Percentiles rank a stretch among this genome's conserved stretches.
Conservation (phyloP, 805 yeast genomes). For the Candida arabinofermentans region DNA sequence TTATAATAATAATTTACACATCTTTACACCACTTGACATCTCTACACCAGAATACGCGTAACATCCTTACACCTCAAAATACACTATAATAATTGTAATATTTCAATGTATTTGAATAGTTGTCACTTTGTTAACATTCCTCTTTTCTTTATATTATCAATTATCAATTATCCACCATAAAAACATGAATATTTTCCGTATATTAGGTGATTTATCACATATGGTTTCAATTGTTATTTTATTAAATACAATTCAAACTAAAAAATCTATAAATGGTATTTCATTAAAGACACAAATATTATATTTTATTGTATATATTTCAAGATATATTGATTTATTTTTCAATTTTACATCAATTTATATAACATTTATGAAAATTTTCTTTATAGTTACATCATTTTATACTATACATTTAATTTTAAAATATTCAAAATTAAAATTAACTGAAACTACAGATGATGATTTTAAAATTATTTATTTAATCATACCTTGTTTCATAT, state of each 20-base stretch:
- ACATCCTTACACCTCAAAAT: no score
- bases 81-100: no score
- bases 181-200: constrained; percentile 42
- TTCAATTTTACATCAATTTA: constrained; percentile 61
- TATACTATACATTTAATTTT: constrained; percentile 72
- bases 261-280: constrained; percentile 73
- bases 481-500: constrained; percentile 53
- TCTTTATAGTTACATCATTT: constrained; percentile 70
- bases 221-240: constrained; percentile 73
- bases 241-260: constrained; percentile 60
- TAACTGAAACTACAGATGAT: constrained; percentile 59
- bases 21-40: no score
- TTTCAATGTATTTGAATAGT: no score
- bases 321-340: constrained; percentile 68
- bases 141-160: not conserved
- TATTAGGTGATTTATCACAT: constrained; percentile 71
- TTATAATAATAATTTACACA: no score
- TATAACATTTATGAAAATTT: constrained; percentile 75
- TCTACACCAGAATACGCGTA: no score
- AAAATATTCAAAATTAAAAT: constrained; percentile 57
- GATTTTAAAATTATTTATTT: constrained; percentile 74
- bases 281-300: constrained; percentile 85
- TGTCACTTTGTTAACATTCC: no score
- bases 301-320: constrained; percentile 66
- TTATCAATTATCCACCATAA: not conserved